Conservation (phyloP, 768 basidiomycete genomes). For the Chalciporus sphaerocephalus region DNA sequence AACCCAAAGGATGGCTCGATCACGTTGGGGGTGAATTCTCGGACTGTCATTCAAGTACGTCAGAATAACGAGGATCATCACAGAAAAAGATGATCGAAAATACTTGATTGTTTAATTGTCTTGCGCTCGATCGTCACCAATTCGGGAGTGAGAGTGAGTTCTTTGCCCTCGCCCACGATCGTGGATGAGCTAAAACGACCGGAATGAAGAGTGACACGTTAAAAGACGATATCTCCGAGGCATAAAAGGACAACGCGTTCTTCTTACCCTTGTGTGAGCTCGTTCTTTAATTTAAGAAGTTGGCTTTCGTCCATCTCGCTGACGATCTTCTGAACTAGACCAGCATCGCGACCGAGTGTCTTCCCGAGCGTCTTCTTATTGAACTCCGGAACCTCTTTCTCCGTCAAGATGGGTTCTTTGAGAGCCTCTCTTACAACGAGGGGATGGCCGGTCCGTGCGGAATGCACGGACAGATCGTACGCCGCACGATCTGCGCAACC, state of each 20-base stretch:
- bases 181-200: slow-evolving; percentile 42
- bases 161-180: slow-evolving; percentile 57
- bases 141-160: slow-evolving; percentile 68
- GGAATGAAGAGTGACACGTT: neutral
- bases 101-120: slow-evolving; percentile 84
- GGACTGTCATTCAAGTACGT: slow-evolving; percentile 50
- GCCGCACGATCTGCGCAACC: slow-evolving; percentile 98
- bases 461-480: slow-evolving; percentile 91
- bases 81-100: slow-evolving; percentile 24
- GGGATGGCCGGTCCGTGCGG: slow-evolving; percentile 75
- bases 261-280: slow-evolving; percentile 70
- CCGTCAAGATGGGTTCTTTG: slow-evolving; percentile 78
- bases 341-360: slow-evolving; percentile 83
- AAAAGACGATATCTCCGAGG: slow-evolving; percentile 11
- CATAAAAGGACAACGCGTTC: neutral
- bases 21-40: slow-evolving; percentile 95
- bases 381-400: slow-evolving; percentile 74
- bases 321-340: slow-evolving; percentile 56
- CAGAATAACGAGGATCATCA: slow-evolving; percentile 18
- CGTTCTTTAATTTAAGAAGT: slow-evolving; percentile 61
- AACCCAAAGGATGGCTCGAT: slow-evolving; percentile 98
- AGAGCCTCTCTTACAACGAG: slow-evolving; percentile 84
- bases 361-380: slow-evolving; percentile 89
- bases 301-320: slow-evolving; percentile 62
- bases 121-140: slow-evolving; percentile 75